phyloP scores from a whole-genome alignment of 2,329 filamentous ascomycete species.

The Penicillium vulpinum region DNA sequence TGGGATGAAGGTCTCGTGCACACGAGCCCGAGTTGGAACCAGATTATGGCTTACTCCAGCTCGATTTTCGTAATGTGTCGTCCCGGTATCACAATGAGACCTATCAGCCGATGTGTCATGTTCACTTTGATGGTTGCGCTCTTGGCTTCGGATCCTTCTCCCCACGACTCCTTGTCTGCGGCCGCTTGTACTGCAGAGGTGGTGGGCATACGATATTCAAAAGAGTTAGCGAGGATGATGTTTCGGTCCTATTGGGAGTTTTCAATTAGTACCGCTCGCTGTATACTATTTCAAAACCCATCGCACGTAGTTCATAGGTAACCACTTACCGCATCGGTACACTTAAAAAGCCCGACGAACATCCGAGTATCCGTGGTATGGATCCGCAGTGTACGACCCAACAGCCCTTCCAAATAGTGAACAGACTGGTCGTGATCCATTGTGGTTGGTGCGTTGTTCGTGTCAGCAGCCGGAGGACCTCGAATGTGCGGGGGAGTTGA shows the following conservation, averaged over 20 bases:
- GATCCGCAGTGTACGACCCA: constrained; percentile 77
- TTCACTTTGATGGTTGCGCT: constrained; percentile 57
- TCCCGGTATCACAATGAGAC: constrained; percentile 85
- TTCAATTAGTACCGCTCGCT: constrained; percentile 8
- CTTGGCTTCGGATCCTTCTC: constrained; percentile 20
- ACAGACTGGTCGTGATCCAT: constrained; percentile 42
- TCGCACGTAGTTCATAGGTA: constrained; percentile 2
- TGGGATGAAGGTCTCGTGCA: constrained; percentile 11
- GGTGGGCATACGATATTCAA: constrained; percentile 83
- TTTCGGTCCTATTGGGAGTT: constrained; percentile 68
- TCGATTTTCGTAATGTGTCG: constrained; percentile 85
- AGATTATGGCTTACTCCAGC: constrained; percentile 62
- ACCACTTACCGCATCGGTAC: constrained; percentile 77
- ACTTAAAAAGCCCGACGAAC: constrained; percentile 90
- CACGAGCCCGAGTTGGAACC: constrained; percentile 6
- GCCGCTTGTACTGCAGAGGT: constrained; percentile 48
- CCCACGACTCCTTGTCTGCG: constrained; percentile 31
- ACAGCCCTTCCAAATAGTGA: constrained; percentile 56
- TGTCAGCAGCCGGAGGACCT: constrained; percentile 1
- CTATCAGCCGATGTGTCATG: constrained; percentile 83
- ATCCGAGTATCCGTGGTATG: constrained; percentile 80
- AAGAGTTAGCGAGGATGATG: constrained; percentile 78
- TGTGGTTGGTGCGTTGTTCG: constrained; percentile 13
- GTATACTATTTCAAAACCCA: background rate
- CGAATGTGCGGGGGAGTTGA: constrained; percentile 1